Percentiles rank a stretch among this genome's conserved stretches.
phyloP scores from a whole-genome alignment of 108 stramenopile genomes.

The Skeletonema grethae region DNA sequence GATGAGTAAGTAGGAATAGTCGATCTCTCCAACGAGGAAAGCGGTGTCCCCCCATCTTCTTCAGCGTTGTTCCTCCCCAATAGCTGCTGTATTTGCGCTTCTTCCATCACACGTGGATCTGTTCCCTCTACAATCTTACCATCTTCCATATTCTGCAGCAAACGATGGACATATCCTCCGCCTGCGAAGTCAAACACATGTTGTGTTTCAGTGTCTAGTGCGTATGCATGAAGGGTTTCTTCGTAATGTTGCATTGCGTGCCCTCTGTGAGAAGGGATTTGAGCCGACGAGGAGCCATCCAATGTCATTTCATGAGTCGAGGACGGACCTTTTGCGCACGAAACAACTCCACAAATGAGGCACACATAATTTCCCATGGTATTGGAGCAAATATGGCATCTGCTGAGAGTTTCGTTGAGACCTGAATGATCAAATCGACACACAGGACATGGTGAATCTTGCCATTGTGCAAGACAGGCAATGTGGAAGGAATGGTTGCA shows the following conservation, averaged over 20 bases:
- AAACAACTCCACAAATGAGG: conserved; percentile 85
- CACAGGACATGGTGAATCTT: conserved; percentile 91
- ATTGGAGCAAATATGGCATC: conserved; percentile 80
- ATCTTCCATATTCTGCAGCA: conserved; percentile 89
- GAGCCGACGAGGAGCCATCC: conserved; percentile 7
- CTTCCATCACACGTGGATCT: conserved; percentile 68
- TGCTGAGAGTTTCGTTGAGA: conserved; percentile 74
- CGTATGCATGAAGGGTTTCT: conserved; percentile 94
- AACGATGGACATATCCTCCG: conserved; percentile 93
- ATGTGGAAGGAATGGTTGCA: conserved; percentile 96
- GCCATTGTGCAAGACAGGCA: conserved; percentile 82
- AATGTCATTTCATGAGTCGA: neutral
- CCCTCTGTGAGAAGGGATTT: conserved; percentile 35
- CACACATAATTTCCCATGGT: conserved; percentile 77
- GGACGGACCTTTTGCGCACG: conserved; percentile 59
- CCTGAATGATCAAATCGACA: conserved; percentile 93
- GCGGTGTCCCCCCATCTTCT: conserved; percentile 13
- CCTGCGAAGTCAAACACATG: conserved; percentile 97
- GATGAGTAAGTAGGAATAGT: conserved; percentile 63
- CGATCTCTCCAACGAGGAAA: conserved; percentile 59
- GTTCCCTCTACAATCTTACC: conserved; percentile 91
- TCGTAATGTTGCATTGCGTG: conserved; percentile 89
- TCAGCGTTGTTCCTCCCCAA: conserved; percentile 15
- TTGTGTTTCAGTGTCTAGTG: conserved; percentile 92
- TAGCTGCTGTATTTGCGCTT: conserved; percentile 31